phyloP scores from a whole-genome alignment of 768 basidiomycete species.

The Lactarius hengduanensis region DNA sequence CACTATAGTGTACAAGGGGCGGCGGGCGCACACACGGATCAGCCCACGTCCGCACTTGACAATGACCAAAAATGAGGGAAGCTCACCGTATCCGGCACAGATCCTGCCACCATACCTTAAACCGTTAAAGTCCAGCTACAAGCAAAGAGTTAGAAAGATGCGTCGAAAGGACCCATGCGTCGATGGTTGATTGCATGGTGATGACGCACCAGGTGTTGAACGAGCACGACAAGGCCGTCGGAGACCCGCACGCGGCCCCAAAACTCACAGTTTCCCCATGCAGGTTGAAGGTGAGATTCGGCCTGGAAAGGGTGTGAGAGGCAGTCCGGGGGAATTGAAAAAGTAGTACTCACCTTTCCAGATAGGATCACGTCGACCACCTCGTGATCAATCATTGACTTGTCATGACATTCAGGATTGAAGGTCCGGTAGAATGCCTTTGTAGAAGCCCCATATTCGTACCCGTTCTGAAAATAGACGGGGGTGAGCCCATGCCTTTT shows the following conservation, averaged over 20 bases:
- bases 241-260: conserved; percentile 26
- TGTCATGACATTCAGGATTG: not conserved
- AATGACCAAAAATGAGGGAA: not conserved
- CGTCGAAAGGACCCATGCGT: not conserved
- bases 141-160: not conserved
- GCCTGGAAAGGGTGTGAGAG: conserved; percentile 14
- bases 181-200: not conserved
- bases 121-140: conserved; percentile 8
- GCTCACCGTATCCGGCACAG: conserved; percentile 26
- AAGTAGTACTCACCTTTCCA: conserved; percentile 18
- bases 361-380: conserved; percentile 27
- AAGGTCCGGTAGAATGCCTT: conserved; percentile 24
- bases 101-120: conserved; percentile 1
- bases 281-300: conserved; percentile 5
- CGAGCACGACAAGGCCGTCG: conserved; percentile 27
- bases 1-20: conserved; percentile 7
- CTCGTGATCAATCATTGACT: conserved; percentile 3
- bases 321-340: not conserved
- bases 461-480: not conserved
- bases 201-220: conserved; percentile 18
- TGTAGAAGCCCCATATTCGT: not conserved
- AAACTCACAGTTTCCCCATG: conserved; percentile 22
- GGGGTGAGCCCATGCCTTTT: not conserved
- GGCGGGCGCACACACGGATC: not conserved
- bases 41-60: not conserved